Percentiles rank a stretch among this genome's conserved stretches.
These are phyloP conservation scores for Nakataea oryzae DNA, from an alignment of 2,329 filamentous ascomycete species.

Conservation along the genomic window DNA sequence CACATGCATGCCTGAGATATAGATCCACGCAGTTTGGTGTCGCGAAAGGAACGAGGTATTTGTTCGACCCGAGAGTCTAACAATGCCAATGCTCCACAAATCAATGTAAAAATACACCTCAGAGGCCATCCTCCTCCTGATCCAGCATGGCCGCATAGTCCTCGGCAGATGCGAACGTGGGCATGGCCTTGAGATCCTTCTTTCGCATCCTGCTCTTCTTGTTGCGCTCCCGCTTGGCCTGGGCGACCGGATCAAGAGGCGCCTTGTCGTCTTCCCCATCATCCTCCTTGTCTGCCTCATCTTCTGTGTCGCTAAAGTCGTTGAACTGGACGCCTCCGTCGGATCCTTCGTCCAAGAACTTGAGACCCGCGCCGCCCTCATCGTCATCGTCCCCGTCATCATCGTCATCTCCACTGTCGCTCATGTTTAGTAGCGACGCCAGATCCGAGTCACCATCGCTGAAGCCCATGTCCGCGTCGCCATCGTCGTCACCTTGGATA, in stretches of 20 bases:
- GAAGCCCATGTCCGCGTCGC: constrained; percentile 35
- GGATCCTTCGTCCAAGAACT: constrained; percentile 6
- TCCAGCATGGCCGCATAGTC: constrained; percentile 84
- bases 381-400: constrained; percentile 28
- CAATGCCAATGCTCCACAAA: background rate
- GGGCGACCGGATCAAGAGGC: constrained; percentile 28
- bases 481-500: constrained; percentile 35
- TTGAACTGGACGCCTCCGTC: constrained; percentile 23
- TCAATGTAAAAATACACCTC: background rate
- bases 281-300: constrained; percentile 25
- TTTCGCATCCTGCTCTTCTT: constrained; percentile 50
- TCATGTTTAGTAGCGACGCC: constrained; percentile 15
- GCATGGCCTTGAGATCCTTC: constrained; percentile 79
- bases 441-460: constrained; percentile 34
- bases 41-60: constrained; percentile 4
- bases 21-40: background rate
- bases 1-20: background rate
- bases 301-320: constrained; percentile 28
- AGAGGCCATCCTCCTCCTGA: constrained; percentile 49
- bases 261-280: constrained; percentile 25
- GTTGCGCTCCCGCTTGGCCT: constrained; percentile 21
- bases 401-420: constrained; percentile 25
- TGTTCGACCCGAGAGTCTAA: constrained; percentile 6
- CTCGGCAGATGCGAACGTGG: constrained; percentile 85
- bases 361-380: background rate